Evolutionary conservation across 805 yeast species (phyloP), one percentile per base, ranked within the genome.

Genomic region (Kodamaea laetipori): DNA sequence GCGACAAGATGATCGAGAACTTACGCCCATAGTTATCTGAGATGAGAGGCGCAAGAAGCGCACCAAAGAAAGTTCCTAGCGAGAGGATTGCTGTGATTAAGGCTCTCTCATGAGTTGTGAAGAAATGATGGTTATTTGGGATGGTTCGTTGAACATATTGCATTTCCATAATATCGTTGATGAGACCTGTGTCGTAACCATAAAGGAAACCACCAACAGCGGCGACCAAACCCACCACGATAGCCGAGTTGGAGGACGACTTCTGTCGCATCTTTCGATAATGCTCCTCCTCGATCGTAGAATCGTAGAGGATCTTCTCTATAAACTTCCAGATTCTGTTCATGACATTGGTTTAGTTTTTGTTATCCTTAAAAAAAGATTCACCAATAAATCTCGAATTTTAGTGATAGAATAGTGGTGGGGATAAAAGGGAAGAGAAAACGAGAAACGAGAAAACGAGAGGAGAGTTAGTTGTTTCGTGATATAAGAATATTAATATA

Each of bases 141-240:
- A 87, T 79, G 36, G 76, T 69, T 1, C 63, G 47, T 31, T 72
- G 70, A 32, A 89, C 89, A 57, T 77, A 86, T 9, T 65, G 53
- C 95, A 90, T 87, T 49, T 87, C 94, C 42, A 84, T 58, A 4
- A 89, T 67, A 48, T 87, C 88, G 58, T 88, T 88, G 40, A 88
- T 84, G 37, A 87, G 67, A 1, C 96, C 96, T 0, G 97, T 89
- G 61, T 89, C 96, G 58, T 86, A 90, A 1, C 96, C 96, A 59
- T 84, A 89, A 32, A 89, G 68, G 58, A 89, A 86, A 0, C 96
- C 97, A 19, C 96, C 96, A n/a, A 86, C 77, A 10, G 96, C 95
- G 8, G 94, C 92, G 47, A 88, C 82, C 16, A 79, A 58, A 46
- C 95, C 96, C 3, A 89, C 90, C 6, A 77, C 66, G 25, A 86